A percentile compares a stretch with the other conserved stretches of the same genome.
These are phyloP conservation scores for Taxillus chinensis DNA, from an alignment of 164 flowering plant genomes.

Conservation along the genomic window DNA sequence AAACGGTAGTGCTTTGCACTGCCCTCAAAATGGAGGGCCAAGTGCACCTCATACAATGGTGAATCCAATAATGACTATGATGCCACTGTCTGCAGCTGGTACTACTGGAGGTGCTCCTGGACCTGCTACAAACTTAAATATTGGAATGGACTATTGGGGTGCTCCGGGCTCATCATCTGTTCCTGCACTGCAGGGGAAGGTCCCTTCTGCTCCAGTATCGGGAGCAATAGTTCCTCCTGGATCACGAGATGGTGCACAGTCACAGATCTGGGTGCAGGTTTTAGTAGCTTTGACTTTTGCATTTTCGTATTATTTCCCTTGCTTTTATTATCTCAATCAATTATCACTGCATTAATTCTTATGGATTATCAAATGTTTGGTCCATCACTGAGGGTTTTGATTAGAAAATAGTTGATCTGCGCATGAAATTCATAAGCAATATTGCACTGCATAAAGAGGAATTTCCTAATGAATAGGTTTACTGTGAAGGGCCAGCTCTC, in stretches of 20 bases:
- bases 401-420: neutral
- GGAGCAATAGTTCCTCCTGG: conserved; percentile 56
- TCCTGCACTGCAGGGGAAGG: conserved; percentile 62
- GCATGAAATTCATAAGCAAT: too few species aligned
- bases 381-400: neutral
- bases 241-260: conserved; percentile 58
- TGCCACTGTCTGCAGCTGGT: conserved; percentile 47
- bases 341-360: neutral
- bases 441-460: too few species aligned
- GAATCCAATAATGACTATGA: conserved; percentile 42
- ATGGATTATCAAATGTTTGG: neutral
- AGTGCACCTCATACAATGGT: conserved; percentile 34
- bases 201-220: conserved; percentile 46
- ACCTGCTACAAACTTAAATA: conserved; percentile 86
- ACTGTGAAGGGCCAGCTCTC: too few species aligned
- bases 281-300: neutral
- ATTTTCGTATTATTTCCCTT: neutral
- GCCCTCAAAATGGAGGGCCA: conserved; percentile 46
- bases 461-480: too few species aligned
- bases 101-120: conserved; percentile 57
- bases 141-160: conserved; percentile 98
- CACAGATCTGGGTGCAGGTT: conserved; percentile 83
- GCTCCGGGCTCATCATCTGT: conserved; percentile 41
- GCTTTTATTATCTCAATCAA: neutral
- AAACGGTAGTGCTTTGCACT: conserved; percentile 32